Base-by-base conservation (phyloP, 2,329 filamentous ascomycete genomes). In the Talaromyces sp. region DNA sequence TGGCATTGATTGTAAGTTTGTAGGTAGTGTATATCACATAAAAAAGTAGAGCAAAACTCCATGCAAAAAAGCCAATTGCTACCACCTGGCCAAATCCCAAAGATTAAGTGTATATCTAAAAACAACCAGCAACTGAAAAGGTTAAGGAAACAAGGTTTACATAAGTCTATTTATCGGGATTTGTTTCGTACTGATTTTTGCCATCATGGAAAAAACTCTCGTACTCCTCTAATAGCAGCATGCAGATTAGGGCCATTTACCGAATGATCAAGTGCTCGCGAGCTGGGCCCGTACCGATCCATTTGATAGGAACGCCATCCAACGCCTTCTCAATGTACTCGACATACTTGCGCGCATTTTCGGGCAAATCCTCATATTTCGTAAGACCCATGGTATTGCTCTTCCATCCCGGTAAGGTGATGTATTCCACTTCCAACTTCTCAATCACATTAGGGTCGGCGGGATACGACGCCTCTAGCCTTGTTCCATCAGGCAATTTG, bases 331-430 rank as follows among this genome's bases (percentile, higher is more conserved):
- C 87, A 69, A 89, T 86, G 73, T 83, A 88, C 75, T 87, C 82
- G 64, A 89, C 79, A 70, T 89, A 89, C 67, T 82, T 83, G 69
- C 81, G 79, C 33, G 87, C 87, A 65, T 87, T 84, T 64, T 74
- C 72, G 1, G 87, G 87, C 58, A 89, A 73, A 25, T 87, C 82
- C 59, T 85, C 83, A 73, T 81, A 89, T 68, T 78, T 82, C 72
- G 81, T 85, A 54, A 79, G 76, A 50, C 85, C 85, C 67, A 85
- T 86, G 0, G 86, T 89, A 68, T 81, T 81, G 68, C 78, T 79
- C 78, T 87, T 85, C 87, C 87, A 89, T 43, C 87, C 87, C 2
- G 83, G 82, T 43, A 89, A 76, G 9, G 84, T 87, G 69, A 83
- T 80, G 74, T 89, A 89, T 68, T 81, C 80, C 41, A 87, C 83